Evolutionary conservation across 352 stramenopile species (phyloP).

Genomic region (Nothophytophthora sp.): DNA sequence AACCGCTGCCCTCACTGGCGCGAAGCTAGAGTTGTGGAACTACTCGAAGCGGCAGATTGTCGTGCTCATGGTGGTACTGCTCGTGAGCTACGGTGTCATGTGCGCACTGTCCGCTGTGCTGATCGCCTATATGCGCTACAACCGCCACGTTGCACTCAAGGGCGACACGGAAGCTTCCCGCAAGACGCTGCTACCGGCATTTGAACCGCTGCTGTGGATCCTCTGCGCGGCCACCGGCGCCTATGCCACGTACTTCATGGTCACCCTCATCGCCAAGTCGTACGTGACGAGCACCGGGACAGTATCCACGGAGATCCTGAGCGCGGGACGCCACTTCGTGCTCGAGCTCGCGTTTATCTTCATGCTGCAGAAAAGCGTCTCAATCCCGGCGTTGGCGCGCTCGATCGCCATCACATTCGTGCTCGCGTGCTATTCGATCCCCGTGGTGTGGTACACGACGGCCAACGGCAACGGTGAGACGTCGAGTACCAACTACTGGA

Average conservation of each 20-base stretch:
- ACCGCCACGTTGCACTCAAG: constrained; percentile 35
- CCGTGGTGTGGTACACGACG: constrained; percentile 35
- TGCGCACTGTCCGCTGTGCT: constrained; percentile 28
- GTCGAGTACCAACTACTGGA: constrained; percentile 24
- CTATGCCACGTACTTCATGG: constrained; percentile 38
- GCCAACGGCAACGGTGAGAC: constrained; percentile 7
- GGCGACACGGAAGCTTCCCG: constrained; percentile 39
- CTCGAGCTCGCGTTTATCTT: constrained; percentile 50
- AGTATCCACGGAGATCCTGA: constrained; percentile 31
- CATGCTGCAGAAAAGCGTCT: constrained; percentile 58
- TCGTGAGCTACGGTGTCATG: constrained; percentile 44
- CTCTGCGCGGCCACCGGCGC: constrained; percentile 21
- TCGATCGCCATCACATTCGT: constrained; percentile 28
- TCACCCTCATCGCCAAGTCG: constrained; percentile 19
- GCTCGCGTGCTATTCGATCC: constrained; percentile 42
- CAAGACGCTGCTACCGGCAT: constrained; percentile 50
- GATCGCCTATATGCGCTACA: constrained; percentile 49
- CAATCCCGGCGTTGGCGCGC: constrained; percentile 39
- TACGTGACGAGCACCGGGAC: constrained; percentile 17
- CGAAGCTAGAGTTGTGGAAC: constrained; percentile 4
- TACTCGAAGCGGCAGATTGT: constrained; percentile 30
- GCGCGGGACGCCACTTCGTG: constrained; percentile 44
- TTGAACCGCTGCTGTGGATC: constrained; percentile 53
- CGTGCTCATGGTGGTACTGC: constrained; percentile 30
- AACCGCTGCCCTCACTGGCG: neutral